Conservation (phyloP, 2,329 filamentous ascomycete genomes). For the Aspergillus cejpii region DNA sequence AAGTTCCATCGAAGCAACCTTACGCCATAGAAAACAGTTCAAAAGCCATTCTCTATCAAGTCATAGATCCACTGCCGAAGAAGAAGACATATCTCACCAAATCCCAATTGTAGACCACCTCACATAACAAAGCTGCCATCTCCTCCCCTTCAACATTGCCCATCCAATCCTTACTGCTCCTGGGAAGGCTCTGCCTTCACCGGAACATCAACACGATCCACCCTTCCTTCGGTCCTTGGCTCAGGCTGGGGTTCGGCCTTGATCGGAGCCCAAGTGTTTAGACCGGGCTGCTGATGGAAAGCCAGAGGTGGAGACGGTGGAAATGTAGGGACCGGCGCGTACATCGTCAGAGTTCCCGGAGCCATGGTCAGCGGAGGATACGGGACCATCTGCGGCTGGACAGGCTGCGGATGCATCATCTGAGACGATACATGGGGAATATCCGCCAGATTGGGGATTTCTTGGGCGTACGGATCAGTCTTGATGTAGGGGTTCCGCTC, state of each 20-base stretch:
- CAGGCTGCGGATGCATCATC: slow-evolving; percentile 5
- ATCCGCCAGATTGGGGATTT: slow-evolving; percentile 7
- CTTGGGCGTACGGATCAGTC: slow-evolving; percentile 14
- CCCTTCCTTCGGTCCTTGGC: slow-evolving; percentile 13
- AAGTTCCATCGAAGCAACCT: too few species aligned
- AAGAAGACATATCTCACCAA: too few species aligned
- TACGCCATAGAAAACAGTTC: too few species aligned
- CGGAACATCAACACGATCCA: slow-evolving; percentile 13
- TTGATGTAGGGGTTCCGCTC: slow-evolving; percentile 20
- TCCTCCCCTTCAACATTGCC: background rate
- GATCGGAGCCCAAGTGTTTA: background rate
- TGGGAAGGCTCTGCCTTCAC: slow-evolving; percentile 20
- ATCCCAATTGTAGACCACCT: too few species aligned
- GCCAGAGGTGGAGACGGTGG: background rate
- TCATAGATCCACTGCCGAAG: too few species aligned
- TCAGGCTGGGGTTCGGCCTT: slow-evolving; percentile 6
- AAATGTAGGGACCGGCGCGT: slow-evolving; percentile 7
- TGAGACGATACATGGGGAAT: slow-evolving; percentile 8
- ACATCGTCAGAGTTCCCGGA: slow-evolving; percentile 17
- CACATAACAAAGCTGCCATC: too few species aligned
- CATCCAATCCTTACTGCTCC: background rate
- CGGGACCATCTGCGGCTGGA: slow-evolving; percentile 4
- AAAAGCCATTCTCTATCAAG: too few species aligned
- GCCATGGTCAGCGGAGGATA: slow-evolving; percentile 13
- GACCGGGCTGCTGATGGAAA: background rate